Conservation (phyloP, 192 early-diverging fungal genomes). For the Backusella circina region DNA sequence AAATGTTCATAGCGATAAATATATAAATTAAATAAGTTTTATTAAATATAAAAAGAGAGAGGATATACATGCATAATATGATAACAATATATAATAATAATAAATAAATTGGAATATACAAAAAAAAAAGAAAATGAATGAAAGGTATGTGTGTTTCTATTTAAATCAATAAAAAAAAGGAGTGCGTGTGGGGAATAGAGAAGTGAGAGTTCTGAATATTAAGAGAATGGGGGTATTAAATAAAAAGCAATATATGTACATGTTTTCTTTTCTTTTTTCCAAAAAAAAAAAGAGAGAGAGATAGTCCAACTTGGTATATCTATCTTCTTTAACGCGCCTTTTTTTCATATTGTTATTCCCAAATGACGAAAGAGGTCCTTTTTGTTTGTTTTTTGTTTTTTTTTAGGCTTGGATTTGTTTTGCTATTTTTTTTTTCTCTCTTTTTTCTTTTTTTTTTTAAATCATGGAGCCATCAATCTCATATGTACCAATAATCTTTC, state of each 20-base stretch:
- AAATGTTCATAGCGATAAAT: not conserved
- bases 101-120: not conserved
- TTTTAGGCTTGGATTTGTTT: not conserved
- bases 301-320: not conserved
- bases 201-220: not conserved
- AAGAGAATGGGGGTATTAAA: not conserved
- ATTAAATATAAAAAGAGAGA: not conserved
- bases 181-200: not conserved
- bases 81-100: not conserved
- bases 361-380: not conserved
- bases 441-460: constrained; percentile 12
- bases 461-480: constrained; percentile 31
- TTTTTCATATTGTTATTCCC: not conserved
- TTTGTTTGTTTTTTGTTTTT: not conserved
- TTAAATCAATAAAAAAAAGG: not conserved
- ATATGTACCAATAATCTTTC: constrained; percentile 34
- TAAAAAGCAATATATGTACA: not conserved
- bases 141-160: not conserved
- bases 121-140: not conserved
- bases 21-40: not conserved
- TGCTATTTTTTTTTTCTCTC: not conserved
- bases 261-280: no score
- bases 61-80: not conserved
- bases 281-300: not conserved
- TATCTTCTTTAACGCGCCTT: not conserved